Base-by-base conservation (phyloP, 1,284 basidiomycete genomes). In the Pterulicium gracile region DNA sequence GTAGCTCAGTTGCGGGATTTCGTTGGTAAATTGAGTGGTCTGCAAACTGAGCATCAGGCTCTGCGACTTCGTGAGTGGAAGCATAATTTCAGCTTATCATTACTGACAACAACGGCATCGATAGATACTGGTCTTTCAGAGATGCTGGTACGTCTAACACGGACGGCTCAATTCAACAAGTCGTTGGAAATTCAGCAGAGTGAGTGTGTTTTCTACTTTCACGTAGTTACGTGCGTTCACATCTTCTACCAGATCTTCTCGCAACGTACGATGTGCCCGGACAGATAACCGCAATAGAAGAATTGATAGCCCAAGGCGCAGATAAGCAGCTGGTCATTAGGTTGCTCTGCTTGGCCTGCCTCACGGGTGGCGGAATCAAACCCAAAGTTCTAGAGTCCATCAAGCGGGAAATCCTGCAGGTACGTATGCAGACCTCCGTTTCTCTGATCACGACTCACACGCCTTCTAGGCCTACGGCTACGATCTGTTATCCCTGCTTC, bases 141-240 rank as follows among this genome's bases (percentile, higher is more conserved):
- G 64, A 69, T 89, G 59, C 73, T 98, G 40, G 80, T 94, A 55
- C 79, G 84, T 12, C 69, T 84, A 52, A 98, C 94, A 1, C 74
- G 79, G 47, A 86, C 84, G n/a, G 88, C 95, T 34, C 70, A 83
- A 46, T 98, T 98, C 69, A 92, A 92, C 63, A 86, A 82, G 58
- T 85, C 83, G 17, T 71, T 99, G 7, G 95, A 98, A 67, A 88
- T 96, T 15, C 95, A 98, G 60, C 96, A 98, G 63, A 98, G 90
- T 90, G 56, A 54, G 78, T 58, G 10, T n/a, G n/a, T 10, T 34
- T 41, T 35, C 21, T 34, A 4, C 15, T 5, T 46, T n/a, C 46
- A 32, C 35, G 22, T 24, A 15, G 34, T 40, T 23, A 21, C 23
- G 48, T 52, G 27, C 48, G 40, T 44, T 20, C 51, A 53, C 42